Percentiles rank a stretch among this genome's conserved stretches.
Conservation (phyloP, 1,284 basidiomycete genomes). For the Pholiota adiposa region DNA sequence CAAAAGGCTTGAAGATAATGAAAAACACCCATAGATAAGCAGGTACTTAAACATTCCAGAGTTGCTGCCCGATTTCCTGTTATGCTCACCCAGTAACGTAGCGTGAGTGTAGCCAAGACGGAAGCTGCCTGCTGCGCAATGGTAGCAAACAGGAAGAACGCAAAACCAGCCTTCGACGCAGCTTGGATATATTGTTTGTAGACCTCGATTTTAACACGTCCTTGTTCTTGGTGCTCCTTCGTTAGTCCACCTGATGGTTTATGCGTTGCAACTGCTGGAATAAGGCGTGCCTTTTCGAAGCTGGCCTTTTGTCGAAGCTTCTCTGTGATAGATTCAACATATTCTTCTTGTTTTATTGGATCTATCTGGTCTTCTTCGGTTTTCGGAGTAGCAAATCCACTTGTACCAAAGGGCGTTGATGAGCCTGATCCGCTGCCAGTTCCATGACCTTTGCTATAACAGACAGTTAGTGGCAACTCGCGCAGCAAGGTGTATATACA, state of each 20-base stretch:
- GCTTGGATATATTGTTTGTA: slow-evolving; percentile 84
- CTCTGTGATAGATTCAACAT: slow-evolving; percentile 39
- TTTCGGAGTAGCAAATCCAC: slow-evolving; percentile 46
- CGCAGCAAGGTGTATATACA: slow-evolving; percentile 33
- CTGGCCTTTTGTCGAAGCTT: slow-evolving; percentile 53
- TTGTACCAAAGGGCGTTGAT: slow-evolving; percentile 56
- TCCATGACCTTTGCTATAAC: slow-evolving; percentile 47
- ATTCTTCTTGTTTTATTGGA: slow-evolving; percentile 21
- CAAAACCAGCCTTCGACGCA: slow-evolving; percentile 76
- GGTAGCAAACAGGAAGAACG: slow-evolving; percentile 65
- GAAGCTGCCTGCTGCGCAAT: slow-evolving; percentile 57
- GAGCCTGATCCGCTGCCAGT: slow-evolving; percentile 55
- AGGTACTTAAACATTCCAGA: slow-evolving; percentile 62
- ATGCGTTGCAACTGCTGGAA: slow-evolving; percentile 39
- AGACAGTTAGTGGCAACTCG: slow-evolving; percentile 5
- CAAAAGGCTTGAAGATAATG: slow-evolving; percentile 53
- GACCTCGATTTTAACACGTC: slow-evolving; percentile 78
- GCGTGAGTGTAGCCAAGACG: slow-evolving; percentile 68
- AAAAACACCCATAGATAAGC: slow-evolving; percentile 65
- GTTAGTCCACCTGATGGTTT: slow-evolving; percentile 51
- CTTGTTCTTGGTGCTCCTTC: slow-evolving; percentile 85
- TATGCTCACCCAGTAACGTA: slow-evolving; percentile 84
- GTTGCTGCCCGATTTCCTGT: slow-evolving; percentile 64
- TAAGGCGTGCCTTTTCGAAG: slow-evolving; percentile 55
- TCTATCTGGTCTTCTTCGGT: slow-evolving; percentile 20